These are phyloP conservation scores for Pseudozyma sp. DNA, from an alignment of 1,284 basidiomycete genomes.

Conservation along the genomic window DNA sequence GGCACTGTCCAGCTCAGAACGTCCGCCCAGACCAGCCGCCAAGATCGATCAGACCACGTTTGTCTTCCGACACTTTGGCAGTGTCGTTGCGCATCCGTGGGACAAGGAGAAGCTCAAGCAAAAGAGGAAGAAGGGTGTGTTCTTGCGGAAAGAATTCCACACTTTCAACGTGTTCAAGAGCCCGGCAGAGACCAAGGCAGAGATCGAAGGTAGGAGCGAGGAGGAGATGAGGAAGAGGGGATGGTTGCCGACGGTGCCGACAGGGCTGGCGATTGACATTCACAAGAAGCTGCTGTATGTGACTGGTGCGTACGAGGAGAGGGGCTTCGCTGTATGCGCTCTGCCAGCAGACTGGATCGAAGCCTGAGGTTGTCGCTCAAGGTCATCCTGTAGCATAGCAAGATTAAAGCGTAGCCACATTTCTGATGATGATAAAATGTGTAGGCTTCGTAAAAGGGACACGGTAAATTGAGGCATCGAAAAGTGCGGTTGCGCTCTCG, in stretches of 20 bases:
- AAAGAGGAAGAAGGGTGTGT: conserved; percentile 40
- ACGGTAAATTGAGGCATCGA: conserved; percentile 3
- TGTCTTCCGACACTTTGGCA: conserved; percentile 42
- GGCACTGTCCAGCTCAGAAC: conserved; percentile 24
- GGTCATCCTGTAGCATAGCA: background rate
- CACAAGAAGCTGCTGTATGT: conserved; percentile 39
- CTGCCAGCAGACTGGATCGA: conserved; percentile 48
- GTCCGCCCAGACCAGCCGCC: conserved; percentile 26
- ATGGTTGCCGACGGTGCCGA: conserved; percentile 51
- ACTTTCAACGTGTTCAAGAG: conserved; percentile 43
- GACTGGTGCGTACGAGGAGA: conserved; percentile 54
- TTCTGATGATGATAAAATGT: too few species aligned
- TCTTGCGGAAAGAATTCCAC: conserved; percentile 45
- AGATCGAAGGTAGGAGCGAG: conserved; percentile 30
- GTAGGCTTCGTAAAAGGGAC: background rate
- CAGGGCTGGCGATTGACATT: conserved; percentile 50
- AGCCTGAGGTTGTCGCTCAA: background rate
- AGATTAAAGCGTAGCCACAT: too few species aligned
- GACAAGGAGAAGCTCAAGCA: conserved; percentile 36
- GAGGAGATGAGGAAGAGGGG: conserved; percentile 27
- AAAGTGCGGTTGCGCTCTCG: background rate
- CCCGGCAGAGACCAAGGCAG: conserved; percentile 31
- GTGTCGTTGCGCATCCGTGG: conserved; percentile 49
- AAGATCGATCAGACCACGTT: conserved; percentile 52
- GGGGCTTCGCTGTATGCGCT: conserved; percentile 46